phyloP scores from a whole-genome alignment of 2,329 filamentous ascomycete genomes.

The Calonectria montana region DNA sequence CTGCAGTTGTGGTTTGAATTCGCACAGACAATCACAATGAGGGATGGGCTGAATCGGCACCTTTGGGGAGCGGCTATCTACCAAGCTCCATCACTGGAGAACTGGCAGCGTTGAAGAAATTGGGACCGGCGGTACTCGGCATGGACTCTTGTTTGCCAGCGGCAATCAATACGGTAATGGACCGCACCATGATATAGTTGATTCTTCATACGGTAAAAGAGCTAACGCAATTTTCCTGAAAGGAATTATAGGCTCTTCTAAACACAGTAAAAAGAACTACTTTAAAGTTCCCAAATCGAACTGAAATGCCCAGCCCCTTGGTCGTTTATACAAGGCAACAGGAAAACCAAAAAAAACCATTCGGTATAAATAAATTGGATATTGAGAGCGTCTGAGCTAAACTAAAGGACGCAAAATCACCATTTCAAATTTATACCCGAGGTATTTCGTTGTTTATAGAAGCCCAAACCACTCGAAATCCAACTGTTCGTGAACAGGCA shows the following conservation, averaged over 20 bases:
- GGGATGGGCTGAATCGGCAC: neutral
- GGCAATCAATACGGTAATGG: neutral
- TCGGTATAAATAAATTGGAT: no score
- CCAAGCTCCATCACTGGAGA: neutral
- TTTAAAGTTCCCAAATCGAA: no score
- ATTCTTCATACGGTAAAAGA: no score
- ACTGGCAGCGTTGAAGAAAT: neutral
- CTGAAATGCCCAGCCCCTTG: no score
- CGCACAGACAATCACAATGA: neutral
- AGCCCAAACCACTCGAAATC: constrained; percentile 11
- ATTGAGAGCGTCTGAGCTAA: no score
- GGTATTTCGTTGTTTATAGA: neutral
- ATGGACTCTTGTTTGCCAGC: neutral
- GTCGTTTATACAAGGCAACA: no score
- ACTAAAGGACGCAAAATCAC: no score
- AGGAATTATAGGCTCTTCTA: no score
- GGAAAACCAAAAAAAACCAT: no score
- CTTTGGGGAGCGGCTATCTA: neutral
- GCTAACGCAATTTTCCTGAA: neutral
- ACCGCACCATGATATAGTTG: neutral
- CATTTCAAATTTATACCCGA: no score
- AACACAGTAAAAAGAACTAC: no score
- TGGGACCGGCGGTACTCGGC: neutral
- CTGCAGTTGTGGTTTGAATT: neutral
- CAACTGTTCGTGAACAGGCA: neutral